Evolutionary conservation across 2,329 filamentous ascomycete species (phyloP).

Genomic region (Hymenoscyphus linearis): DNA sequence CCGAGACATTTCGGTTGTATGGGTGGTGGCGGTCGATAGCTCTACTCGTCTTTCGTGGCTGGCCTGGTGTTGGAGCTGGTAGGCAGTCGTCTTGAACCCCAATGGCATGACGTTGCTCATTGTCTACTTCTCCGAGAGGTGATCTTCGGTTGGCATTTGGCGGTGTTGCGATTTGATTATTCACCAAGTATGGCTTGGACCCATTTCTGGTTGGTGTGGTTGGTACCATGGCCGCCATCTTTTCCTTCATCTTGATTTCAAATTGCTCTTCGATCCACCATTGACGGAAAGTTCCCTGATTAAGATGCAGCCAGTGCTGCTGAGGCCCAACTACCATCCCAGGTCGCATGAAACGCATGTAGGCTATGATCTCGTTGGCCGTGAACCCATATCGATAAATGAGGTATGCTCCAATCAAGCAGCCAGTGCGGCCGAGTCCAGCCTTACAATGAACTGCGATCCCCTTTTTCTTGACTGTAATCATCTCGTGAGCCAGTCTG

Average conservation of each 20-base stretch:
- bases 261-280: constrained; percentile 79
- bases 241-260: constrained; percentile 44
- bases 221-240: constrained; percentile 42
- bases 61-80: constrained; percentile 89
- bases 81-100: constrained; percentile 83
- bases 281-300: constrained; percentile 94
- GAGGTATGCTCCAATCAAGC: constrained; percentile 92
- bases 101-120: constrained; percentile 60
- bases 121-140: constrained; percentile 89
- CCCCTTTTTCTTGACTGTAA: constrained; percentile 81
- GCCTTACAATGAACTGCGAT: constrained; percentile 99
- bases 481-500: constrained; percentile 88
- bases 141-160: constrained; percentile 74
- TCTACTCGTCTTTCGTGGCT: constrained; percentile 83
- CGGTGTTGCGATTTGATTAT: constrained; percentile 73
- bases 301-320: constrained; percentile 97
- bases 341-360: constrained; percentile 98
- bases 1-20: constrained; percentile 55
- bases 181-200: constrained; percentile 52
- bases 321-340: constrained; percentile 99
- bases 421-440: constrained; percentile 89
- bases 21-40: constrained; percentile 67
- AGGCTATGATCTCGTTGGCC: constrained; percentile 93
- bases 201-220: constrained; percentile 58
- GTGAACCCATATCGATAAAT: constrained; percentile 98